Base-by-base conservation (phyloP, 495 filamentous ascomycete genomes). In the Xylaria venustula region DNA sequence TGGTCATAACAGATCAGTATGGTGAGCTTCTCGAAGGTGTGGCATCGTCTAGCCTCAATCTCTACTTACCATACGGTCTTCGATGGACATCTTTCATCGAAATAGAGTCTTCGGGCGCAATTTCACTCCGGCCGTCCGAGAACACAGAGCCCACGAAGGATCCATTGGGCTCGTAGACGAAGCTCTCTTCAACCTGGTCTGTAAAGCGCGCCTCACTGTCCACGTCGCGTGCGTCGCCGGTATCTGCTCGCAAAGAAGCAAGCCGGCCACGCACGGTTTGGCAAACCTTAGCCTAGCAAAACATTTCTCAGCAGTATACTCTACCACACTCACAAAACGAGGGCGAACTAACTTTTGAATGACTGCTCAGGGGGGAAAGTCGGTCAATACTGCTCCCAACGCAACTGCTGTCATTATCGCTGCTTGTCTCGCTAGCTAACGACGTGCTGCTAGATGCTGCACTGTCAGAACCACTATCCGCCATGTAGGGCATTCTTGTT, bases 211-310 rank as follows among this genome's bases (percentile, higher is more conserved):
- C 40, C 11, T 55, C 37, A 4, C 40, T 45, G 34, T 32, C 26
- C 26, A 32, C 37, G 6, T 55, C 26, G 4, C 40, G 3, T 14
- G 25, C 37, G 37, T 55, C 25, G 12, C 25, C 26, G n/a, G 40
- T 55, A 15, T 45, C 37, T 23, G 53, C 30, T 44, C 15, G 53
- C 26, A 55, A 17, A 32, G 40, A 26, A 55, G 53, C 37, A n/a
- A 45, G 40, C 32, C 37, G 26, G 26, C 40, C 40, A 34, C 25
- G n/a, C 20, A 45, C 40, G 7, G 37, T 34, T 55, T 17, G 40
- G 15, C 40, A 23, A 22, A 44, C 40, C 19, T 45, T 45, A 3
- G 20, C 41, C 53, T 55, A 45, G 14, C 17, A 19, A 1, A 5
- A 40, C 22, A 3, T 42, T 20, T 8, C 20, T 55, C 11, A 55